Conservation (phyloP, 192 early-diverging fungal species). For the Oehlia diaphana region DNA sequence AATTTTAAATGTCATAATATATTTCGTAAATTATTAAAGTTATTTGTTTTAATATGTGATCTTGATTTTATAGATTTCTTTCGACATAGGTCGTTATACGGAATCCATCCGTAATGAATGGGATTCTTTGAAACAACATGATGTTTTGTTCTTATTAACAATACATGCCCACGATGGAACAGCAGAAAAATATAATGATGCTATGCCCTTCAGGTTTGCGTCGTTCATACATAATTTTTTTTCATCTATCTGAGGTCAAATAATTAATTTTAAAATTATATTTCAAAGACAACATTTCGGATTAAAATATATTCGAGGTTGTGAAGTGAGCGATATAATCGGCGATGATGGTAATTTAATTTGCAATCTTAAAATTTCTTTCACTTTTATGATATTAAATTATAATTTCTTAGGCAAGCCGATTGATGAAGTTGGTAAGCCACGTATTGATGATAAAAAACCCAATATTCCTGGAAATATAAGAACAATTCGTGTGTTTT, state of each 20-base stretch:
- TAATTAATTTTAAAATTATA: background rate
- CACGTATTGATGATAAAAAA: constrained; percentile 36
- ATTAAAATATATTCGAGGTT: constrained; percentile 81
- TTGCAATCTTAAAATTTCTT: background rate
- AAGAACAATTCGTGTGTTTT: constrained; percentile 70
- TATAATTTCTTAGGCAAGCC: constrained; percentile 37
- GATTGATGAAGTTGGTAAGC: constrained; percentile 47
- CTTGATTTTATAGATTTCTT: constrained; percentile 34
- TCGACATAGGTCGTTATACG: constrained; percentile 65
- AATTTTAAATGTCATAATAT: background rate
- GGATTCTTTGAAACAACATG: constrained; percentile 81
- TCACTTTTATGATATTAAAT: constrained; percentile 7
- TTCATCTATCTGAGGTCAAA: too few species aligned
- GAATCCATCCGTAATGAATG: constrained; percentile 83
- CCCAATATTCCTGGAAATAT: constrained; percentile 40
- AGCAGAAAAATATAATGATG: constrained; percentile 44
- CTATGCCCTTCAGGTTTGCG: constrained; percentile 47
- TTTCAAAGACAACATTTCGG: constrained; percentile 56
- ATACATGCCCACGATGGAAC: constrained; percentile 58
- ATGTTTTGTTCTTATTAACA: constrained; percentile 85
- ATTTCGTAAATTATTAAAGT: background rate
- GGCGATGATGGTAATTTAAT: constrained; percentile 64
- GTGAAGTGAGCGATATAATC: constrained; percentile 78
- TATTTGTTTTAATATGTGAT: background rate
- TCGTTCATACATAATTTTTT: background rate